Conservation (phyloP, 176 grass and related monocot species). For the Hyparrhenia diplandra region DNA sequence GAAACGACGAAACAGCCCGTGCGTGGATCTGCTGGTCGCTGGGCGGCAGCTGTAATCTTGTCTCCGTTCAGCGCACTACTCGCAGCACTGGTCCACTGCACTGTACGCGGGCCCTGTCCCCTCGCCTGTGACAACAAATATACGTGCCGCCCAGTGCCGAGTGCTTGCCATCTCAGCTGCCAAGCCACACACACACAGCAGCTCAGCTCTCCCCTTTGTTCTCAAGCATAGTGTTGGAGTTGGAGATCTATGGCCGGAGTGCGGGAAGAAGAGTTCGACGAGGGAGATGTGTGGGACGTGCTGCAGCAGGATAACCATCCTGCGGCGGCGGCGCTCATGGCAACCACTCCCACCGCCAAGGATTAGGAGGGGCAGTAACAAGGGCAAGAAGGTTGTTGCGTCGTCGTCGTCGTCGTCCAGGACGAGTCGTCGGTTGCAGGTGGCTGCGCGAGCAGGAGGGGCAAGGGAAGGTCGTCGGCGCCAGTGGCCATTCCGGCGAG, state of each 20-base stretch:
- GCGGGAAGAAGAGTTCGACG: conserved; percentile 42
- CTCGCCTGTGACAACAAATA: conserved; percentile 21
- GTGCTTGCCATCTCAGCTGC: background rate
- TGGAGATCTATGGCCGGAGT: conserved; percentile 17
- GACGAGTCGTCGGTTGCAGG: background rate
- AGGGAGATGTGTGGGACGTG: conserved; percentile 46
- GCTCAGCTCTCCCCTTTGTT: background rate
- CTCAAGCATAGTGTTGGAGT: background rate
- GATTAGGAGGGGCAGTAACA: background rate
- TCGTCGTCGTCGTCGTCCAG: background rate
- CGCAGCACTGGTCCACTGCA: background rate
- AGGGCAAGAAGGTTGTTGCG: conserved; percentile 16
- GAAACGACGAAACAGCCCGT: conserved; percentile 20
- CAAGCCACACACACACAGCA: background rate
- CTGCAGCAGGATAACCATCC: background rate
- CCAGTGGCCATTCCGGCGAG: conserved; percentile 29
- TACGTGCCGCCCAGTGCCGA: background rate
- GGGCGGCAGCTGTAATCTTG: conserved; percentile 18
- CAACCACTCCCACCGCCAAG: background rate
- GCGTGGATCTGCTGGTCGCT: conserved; percentile 34
- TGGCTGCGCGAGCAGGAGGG: background rate
- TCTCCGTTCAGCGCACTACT: background rate
- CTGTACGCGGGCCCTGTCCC: background rate
- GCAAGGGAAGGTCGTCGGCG: conserved; percentile 13
- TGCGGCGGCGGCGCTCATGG: background rate